Evolutionary conservation across 805 yeast species (phyloP).

Genomic region (Tetrapisispora iriomotensis): DNA sequence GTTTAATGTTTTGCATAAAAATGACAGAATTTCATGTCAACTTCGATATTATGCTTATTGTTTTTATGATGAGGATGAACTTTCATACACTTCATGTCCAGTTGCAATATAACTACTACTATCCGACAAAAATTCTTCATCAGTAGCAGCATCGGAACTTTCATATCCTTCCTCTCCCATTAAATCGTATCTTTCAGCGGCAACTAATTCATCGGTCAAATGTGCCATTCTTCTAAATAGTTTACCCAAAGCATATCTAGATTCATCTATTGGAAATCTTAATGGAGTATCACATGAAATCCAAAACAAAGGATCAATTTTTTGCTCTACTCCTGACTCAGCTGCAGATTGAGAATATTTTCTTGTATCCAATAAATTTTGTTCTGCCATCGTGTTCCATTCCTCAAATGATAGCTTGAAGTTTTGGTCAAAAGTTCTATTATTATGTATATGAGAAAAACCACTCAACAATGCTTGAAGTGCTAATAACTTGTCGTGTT

Average conservation of each 20-base stretch:
- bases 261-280: conserved; percentile 58
- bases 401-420: conserved; percentile 16
- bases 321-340: conserved; percentile 9
- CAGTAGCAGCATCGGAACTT: background rate
- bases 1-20: too few species aligned
- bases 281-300: conserved; percentile 57
- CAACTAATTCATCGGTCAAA: background rate
- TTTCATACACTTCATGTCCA: too few species aligned
- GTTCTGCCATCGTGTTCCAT: conserved; percentile 14
- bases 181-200: conserved; percentile 1
- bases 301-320: conserved; percentile 40
- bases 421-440: conserved; percentile 12
- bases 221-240: conserved; percentile 10
- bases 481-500: conserved; percentile 5
- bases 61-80: too few species aligned
- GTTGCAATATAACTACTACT: too few species aligned
- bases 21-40: too few species aligned
- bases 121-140: too few species aligned
- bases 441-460: conserved; percentile 14
- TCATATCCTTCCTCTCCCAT: conserved; percentile 2
- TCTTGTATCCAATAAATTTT: conserved; percentile 6
- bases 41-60: too few species aligned
- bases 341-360: background rate
- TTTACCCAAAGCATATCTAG: conserved; percentile 45
- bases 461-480: conserved; percentile 10